Evolutionary conservation across 2,329 filamentous ascomycete species (phyloP).

Genomic region (Fusarium clavum): DNA sequence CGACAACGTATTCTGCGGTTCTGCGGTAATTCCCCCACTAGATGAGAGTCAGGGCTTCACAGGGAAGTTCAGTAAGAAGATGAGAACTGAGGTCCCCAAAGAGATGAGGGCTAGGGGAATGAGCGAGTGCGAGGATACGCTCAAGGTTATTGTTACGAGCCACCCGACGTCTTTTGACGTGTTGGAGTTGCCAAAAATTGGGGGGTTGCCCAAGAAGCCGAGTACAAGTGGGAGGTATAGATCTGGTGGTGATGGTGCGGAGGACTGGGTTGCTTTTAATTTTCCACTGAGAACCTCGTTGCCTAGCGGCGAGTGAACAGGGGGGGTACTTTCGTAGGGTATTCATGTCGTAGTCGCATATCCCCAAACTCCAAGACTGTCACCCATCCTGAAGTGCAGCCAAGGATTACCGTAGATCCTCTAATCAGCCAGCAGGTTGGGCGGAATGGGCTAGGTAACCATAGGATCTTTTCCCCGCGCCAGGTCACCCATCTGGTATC

Average conservation of each 20-base stretch:
- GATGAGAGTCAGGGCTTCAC: background rate
- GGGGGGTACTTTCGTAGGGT: too few relatives aligned
- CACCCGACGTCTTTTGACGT: constrained; percentile 28
- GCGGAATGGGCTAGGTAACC: background rate
- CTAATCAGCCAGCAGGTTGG: background rate
- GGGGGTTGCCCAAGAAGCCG: background rate
- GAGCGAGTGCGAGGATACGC: constrained; percentile 2
- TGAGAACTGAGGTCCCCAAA: constrained; percentile 1
- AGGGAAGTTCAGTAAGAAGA: background rate
- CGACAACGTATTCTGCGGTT: background rate
- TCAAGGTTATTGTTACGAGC: constrained; percentile 30
- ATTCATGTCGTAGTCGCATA: too few relatives aligned
- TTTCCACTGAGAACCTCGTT: constrained; percentile 1
- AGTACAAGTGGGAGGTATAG: background rate
- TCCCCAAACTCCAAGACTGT: background rate
- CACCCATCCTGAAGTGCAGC: background rate
- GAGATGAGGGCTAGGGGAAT: background rate
- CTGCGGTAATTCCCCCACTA: background rate
- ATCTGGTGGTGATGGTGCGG: background rate
- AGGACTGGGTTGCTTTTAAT: constrained; percentile 3
- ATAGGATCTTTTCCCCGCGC: background rate
- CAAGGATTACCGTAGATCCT: background rate
- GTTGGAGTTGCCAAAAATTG: constrained; percentile 18
- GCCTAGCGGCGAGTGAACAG: background rate
- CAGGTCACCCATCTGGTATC: background rate